phyloP scores from a whole-genome alignment of 208 protist genomes.

The Trypanosoma caninum region DNA sequence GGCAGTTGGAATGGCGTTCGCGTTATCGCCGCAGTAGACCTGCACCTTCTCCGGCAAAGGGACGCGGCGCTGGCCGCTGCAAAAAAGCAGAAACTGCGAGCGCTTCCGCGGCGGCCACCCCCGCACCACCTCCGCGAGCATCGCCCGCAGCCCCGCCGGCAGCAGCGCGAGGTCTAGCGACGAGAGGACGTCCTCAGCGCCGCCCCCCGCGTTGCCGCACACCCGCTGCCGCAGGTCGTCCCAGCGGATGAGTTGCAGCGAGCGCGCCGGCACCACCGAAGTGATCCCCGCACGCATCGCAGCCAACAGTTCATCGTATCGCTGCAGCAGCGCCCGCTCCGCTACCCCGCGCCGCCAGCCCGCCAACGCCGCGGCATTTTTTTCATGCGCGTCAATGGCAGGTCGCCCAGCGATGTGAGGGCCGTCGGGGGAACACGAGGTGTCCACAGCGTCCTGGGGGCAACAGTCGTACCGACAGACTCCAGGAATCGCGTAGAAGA shows the following conservation, averaged over 20 bases:
- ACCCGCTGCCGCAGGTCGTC: slow-evolving; percentile 77
- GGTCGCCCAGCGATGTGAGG: neutral
- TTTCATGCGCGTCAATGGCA: slow-evolving; percentile 4
- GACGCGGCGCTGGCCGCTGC: slow-evolving; percentile 76
- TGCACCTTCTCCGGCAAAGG: slow-evolving; percentile 79
- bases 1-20: slow-evolving; percentile 63
- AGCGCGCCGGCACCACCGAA: slow-evolving; percentile 45
- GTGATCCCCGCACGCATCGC: slow-evolving; percentile 69
- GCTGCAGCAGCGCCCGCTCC: slow-evolving; percentile 68
- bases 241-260: slow-evolving; percentile 69
- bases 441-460: slow-evolving; percentile 1
- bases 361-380: slow-evolving; percentile 16
- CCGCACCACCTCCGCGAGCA: slow-evolving; percentile 59
- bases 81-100: slow-evolving; percentile 81
- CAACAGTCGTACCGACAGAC: neutral
- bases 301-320: slow-evolving; percentile 72
- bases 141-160: slow-evolving; percentile 30
- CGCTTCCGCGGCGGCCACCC: slow-evolving; percentile 50
- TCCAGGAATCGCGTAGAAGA: slow-evolving; percentile 49
- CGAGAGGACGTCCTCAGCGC: slow-evolving; percentile 64
- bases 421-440: neutral
- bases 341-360: slow-evolving; percentile 46
- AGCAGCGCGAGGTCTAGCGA: slow-evolving; percentile 65
- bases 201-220: slow-evolving; percentile 51
- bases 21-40: slow-evolving; percentile 80